A percentile compares a stretch with the other conserved stretches of the same genome.
phyloP scores from a whole-genome alignment of 2,329 filamentous ascomycete species.

The Ophiosphaerella korrae region DNA sequence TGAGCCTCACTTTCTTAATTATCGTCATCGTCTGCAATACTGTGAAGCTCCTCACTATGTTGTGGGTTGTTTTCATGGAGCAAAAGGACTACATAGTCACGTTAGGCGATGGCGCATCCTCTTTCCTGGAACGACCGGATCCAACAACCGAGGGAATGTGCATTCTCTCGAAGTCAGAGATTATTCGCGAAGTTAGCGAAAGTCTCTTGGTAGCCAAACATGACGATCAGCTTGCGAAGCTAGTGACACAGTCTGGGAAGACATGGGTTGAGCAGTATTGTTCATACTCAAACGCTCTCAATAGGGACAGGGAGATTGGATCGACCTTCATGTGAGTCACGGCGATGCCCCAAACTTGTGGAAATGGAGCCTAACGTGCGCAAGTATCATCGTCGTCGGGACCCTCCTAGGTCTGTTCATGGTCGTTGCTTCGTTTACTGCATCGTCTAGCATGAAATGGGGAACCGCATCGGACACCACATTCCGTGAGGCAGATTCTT shows the following conservation, averaged over 20 bases:
- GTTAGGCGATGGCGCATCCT: conserved; percentile 20
- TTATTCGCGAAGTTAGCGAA: conserved; percentile 1
- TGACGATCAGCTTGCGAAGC: conserved; percentile 1
- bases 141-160: conserved; percentile 8
- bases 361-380: background rate
- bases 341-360: background rate
- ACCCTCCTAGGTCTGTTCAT: background rate
- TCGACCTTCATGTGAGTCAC: conserved; percentile 3
- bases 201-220: background rate
- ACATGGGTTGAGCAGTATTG: background rate
- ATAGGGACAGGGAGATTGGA: conserved; percentile 3
- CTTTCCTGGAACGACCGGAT: conserved; percentile 21
- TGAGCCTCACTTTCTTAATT: conserved; percentile 20
- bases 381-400: conserved; percentile 3
- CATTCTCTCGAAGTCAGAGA: conserved; percentile 3
- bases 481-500: background rate
- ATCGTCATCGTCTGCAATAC: conserved; percentile 25
- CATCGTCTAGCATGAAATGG: conserved; percentile 7
- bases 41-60: conserved; percentile 21
- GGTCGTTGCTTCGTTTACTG: background rate
- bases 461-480: conserved; percentile 12
- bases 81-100: conserved; percentile 22
- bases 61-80: conserved; percentile 11
- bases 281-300: conserved; percentile 2
- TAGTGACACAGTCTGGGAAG: background rate